Evolutionary conservation across 2,329 filamentous ascomycete species (phyloP), one percentile per base, ranked within the genome.

Genomic region (Exserohilum rostratum): DNA sequence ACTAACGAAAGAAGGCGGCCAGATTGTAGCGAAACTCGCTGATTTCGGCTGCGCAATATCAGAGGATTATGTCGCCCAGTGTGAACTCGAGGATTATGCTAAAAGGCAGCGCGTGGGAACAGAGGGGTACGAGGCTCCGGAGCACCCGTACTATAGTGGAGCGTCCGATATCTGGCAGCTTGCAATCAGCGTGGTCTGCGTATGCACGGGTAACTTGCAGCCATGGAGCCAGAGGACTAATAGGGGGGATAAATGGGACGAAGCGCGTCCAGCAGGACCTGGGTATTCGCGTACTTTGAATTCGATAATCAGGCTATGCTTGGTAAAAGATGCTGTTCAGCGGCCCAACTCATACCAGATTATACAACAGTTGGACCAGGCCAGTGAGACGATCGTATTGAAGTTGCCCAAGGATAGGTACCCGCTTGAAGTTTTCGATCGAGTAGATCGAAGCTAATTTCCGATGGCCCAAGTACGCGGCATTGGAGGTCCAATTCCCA

Each of bases 111-210:
- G 50, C 3, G 51, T 34, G 7, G 27, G 18, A 3, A 66, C 63
- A 5, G 34, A 18, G 27, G 55, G 57, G 1, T 66, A 49, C 17
- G 43, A 53, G n/a, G 53, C 63, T 5, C 65, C 65, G 17, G 65
- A 67, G 18, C 18, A 31, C 11, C 63, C 60, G 18, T 27, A 30
- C 1, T 63, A 55, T 25, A 37, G 35, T 9, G 47, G 42, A 3
- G 31, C 42, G 13, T 61, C 52, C 17, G 65, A 67, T 46, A 51
- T 67, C 2, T 66, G 57, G 53, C 60, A 66, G 33, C 33, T 68
- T 10, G 64, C 49, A 1, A 27, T 58, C 2, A 50, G 39, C 1
- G 58, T 66, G 10, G 37, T 62, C 12, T 65, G 56, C 29, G 30
- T 59, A 2, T 67, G 61, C 46, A 55, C 45, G 1, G 39, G 49